These are phyloP conservation scores for Plasmodium vinckei DNA, from an alignment of 169 alveolate species.

Conservation along the genomic window DNA sequence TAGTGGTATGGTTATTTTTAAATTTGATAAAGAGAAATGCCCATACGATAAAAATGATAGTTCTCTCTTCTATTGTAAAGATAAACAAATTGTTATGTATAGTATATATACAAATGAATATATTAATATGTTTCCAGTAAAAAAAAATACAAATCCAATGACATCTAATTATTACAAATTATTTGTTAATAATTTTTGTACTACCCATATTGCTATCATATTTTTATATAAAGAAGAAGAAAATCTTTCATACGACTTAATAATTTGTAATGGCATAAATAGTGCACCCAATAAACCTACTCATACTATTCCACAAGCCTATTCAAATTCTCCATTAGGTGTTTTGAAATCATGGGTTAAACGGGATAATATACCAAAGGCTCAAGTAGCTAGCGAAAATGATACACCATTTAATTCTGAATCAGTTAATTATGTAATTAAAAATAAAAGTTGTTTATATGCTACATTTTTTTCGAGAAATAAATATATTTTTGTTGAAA, in stretches of 20 bases:
- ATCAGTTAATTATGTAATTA: constrained; percentile 28
- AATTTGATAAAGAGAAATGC: constrained; percentile 88
- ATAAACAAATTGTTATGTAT: constrained; percentile 85
- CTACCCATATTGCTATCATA: constrained; percentile 40
- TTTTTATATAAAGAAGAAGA: constrained; percentile 74
- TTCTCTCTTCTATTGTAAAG: constrained; percentile 84
- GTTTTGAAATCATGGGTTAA: constrained; percentile 40
- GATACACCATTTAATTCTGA: constrained; percentile 1
- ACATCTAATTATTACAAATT: constrained; percentile 60
- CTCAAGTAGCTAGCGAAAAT: background rate
- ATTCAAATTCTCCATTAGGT: constrained; percentile 1
- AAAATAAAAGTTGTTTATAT: constrained; percentile 32
- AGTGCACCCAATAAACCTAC: background rate
- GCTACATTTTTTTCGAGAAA: constrained; percentile 60
- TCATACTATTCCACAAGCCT: background rate
- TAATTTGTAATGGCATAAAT: constrained; percentile 19
- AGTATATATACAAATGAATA: constrained; percentile 73
- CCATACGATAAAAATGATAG: constrained; percentile 82
- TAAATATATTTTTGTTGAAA: constrained; percentile 70
- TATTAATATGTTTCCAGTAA: constrained; percentile 8
- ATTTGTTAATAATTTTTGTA: constrained; percentile 40
- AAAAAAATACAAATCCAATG: constrained; percentile 76
- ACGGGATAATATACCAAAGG: background rate
- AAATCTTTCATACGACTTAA: constrained; percentile 31
- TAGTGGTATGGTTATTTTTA: constrained; percentile 92